phyloP scores from a whole-genome alignment of 2,329 filamentous ascomycete genomes.

The Alternaria novae-zelandiae region DNA sequence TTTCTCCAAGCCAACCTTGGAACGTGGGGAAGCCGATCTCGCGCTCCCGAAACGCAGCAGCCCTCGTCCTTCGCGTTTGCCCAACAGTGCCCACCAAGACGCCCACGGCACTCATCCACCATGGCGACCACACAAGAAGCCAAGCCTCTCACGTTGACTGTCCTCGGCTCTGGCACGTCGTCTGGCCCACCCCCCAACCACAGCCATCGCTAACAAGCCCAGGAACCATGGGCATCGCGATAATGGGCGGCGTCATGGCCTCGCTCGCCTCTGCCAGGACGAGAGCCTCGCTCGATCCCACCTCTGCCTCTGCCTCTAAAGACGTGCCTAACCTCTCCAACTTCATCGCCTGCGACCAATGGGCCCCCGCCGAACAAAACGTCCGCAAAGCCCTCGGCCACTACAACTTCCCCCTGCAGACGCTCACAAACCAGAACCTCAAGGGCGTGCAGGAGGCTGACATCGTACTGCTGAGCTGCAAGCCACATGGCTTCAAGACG shows the following conservation, averaged over 20 bases:
- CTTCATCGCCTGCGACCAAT: slow-evolving; percentile 83
- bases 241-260: slow-evolving; percentile 78
- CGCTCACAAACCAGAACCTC: slow-evolving; percentile 76
- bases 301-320: slow-evolving; percentile 46
- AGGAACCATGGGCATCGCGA: slow-evolving; percentile 87
- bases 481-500: slow-evolving; percentile 74
- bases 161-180: slow-evolving; percentile 78
- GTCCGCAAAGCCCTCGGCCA: slow-evolving; percentile 70
- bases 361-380: slow-evolving; percentile 70
- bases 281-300: slow-evolving; percentile 47
- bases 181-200: background rate
- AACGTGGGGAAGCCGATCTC: slow-evolving; percentile 20
- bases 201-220: slow-evolving; percentile 3
- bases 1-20: slow-evolving; percentile 14
- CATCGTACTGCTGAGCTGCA: slow-evolving; percentile 79
- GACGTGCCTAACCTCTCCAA: slow-evolving; percentile 62
- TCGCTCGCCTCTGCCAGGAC: slow-evolving; percentile 62
- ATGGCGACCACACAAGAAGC: slow-evolving; percentile 43
- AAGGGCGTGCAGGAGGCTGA: slow-evolving; percentile 70
- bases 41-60: slow-evolving; percentile 14
- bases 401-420: slow-evolving; percentile 67
- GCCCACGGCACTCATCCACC: slow-evolving; percentile 2
- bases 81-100: slow-evolving; percentile 9
- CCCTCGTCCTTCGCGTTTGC: slow-evolving; percentile 7
- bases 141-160: slow-evolving; percentile 71